Conservation (phyloP, 116 monocot species). For the Posidonia oceanica region DNA sequence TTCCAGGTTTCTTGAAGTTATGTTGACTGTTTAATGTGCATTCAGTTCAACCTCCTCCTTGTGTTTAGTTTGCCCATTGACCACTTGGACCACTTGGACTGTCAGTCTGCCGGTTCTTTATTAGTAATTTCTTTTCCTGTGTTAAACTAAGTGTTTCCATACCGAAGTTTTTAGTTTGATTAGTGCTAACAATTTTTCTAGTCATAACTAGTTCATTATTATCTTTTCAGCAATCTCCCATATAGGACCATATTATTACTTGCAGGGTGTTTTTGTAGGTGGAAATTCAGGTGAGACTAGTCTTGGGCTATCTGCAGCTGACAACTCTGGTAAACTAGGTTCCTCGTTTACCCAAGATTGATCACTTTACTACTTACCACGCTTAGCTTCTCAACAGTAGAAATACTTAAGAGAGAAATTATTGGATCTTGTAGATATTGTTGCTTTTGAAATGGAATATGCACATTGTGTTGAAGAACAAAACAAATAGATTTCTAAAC, state of each 20-base stretch:
- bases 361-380: neutral
- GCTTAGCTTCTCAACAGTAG: neutral
- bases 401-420: neutral
- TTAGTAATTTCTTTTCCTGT: too few species aligned
- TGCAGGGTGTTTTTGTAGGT: conserved; percentile 42
- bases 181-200: neutral
- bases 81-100: neutral
- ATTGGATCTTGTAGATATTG: conserved; percentile 21
- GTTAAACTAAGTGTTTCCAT: too few species aligned
- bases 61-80: neutral
- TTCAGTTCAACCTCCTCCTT: too few species aligned
- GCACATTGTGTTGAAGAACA: conserved; percentile 84
- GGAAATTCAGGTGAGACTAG: conserved; percentile 38
- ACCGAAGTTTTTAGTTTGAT: too few species aligned
- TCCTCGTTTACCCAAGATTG: neutral
- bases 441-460: conserved; percentile 80
- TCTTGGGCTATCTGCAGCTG: conserved; percentile 27
- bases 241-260: neutral
- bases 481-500: conserved; percentile 36
- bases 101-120: neutral
- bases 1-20: neutral
- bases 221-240: conserved; percentile 2
- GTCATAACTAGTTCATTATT: neutral
- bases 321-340: conserved; percentile 49
- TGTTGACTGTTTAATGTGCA: too few species aligned